Evolutionary conservation across 805 yeast species (phyloP).

Genomic region (Cyberlindnera xishuangbannaensis): DNA sequence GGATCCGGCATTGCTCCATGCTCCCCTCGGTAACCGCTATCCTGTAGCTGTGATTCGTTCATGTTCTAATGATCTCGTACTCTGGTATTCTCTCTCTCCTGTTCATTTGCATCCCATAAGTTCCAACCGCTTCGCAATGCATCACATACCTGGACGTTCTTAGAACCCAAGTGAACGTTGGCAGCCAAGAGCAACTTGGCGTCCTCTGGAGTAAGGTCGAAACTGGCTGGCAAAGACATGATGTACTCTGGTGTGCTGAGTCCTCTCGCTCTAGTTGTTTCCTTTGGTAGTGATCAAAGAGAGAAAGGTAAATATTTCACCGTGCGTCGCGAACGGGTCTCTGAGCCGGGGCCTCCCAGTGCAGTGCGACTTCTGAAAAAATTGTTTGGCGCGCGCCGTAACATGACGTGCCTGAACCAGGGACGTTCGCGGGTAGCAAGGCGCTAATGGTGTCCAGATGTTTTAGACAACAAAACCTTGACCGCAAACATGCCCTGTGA

Average conservation of each 20-base stretch:
- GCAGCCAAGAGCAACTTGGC: constrained; percentile 99
- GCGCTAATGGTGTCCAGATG: constrained; percentile 8
- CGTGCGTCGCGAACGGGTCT: constrained; percentile 14
- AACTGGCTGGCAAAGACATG: constrained; percentile 83
- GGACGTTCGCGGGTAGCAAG: no score
- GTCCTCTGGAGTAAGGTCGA: constrained; percentile 94
- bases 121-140: no score
- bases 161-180: constrained; percentile 98
- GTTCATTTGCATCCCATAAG: neutral
- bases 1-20: no score
- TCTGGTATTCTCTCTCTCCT: no score
- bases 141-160: constrained; percentile 94
- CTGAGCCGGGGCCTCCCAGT: neutral
- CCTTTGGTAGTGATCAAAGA: neutral
- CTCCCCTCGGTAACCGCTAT: no score
- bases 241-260: constrained; percentile 20
- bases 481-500: constrained; percentile 9
- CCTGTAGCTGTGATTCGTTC: no score
- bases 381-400: no score
- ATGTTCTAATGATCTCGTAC: no score
- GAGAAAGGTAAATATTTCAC: constrained; percentile 20
- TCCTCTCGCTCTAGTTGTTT: neutral
- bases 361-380: constrained; percentile 13
- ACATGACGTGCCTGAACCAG: no score
- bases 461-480: constrained; percentile 1